Conservation (phyloP, 2,329 filamentous ascomycete species). For the Didymella arachidicola region DNA sequence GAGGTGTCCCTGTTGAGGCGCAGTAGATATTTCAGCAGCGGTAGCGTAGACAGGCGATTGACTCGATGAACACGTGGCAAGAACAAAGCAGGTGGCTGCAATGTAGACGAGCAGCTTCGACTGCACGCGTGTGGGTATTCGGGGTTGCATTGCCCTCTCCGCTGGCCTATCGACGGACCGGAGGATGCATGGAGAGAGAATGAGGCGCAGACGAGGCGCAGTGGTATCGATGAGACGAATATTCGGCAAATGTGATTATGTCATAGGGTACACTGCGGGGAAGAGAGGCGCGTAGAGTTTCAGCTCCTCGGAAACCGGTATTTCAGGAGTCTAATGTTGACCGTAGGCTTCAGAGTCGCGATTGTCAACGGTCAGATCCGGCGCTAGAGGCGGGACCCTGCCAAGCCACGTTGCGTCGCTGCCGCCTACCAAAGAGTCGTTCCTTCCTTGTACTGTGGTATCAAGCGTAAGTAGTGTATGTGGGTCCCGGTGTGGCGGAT, state of each 20-base stretch:
- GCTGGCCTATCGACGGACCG: slow-evolving; percentile 31
- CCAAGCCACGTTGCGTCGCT: slow-evolving; percentile 12
- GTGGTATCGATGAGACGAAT: slow-evolving; percentile 13
- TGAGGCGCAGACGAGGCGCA: slow-evolving; percentile 30
- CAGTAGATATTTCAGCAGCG: slow-evolving; percentile 62
- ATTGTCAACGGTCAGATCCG: slow-evolving; percentile 3
- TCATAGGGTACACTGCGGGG: slow-evolving; percentile 4
- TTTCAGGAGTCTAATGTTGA: not conserved
- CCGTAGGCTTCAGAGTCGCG: slow-evolving; percentile 2
- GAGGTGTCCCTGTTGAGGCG: slow-evolving; percentile 23
- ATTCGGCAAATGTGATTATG: slow-evolving; percentile 16
- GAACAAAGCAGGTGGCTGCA: slow-evolving; percentile 65
- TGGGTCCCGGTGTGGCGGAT: no score
- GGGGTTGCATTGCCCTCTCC: slow-evolving; percentile 52
- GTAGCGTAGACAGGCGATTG: slow-evolving; percentile 64
- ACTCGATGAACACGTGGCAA: slow-evolving; percentile 68
- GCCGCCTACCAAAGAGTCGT: not conserved
- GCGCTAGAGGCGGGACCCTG: slow-evolving; percentile 12
- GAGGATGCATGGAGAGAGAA: slow-evolving; percentile 29
- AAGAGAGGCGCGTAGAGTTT: not conserved
- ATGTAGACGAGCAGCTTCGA: slow-evolving; percentile 75
- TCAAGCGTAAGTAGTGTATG: no score
- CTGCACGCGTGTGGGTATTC: slow-evolving; percentile 71
- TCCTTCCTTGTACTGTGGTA: not conserved
- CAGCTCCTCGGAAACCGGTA: not conserved